These are phyloP conservation scores for Vaccinium corymbosum DNA, from an alignment of 148 eudicot species.

Conservation along the genomic window DNA sequence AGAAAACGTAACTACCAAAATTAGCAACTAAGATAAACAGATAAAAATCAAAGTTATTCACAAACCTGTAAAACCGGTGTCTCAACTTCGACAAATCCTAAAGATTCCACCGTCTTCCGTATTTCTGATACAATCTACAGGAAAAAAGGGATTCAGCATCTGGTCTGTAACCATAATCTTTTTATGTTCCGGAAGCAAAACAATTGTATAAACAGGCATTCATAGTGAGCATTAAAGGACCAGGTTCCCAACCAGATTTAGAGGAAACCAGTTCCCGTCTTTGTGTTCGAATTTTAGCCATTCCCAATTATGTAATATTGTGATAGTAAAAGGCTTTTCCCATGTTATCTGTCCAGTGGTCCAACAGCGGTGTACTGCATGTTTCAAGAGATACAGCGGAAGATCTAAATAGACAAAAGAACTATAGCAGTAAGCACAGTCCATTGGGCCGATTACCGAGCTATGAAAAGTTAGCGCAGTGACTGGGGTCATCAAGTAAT, in stretches of 20 bases:
- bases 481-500: neutral
- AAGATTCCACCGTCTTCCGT: slow-evolving; percentile 81
- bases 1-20: neutral
- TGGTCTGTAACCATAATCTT: neutral
- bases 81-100: slow-evolving; percentile 84
- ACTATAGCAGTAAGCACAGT: no score
- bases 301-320: no score
- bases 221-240: neutral
- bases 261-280: no score
- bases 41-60: slow-evolving; percentile 12
- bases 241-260: neutral
- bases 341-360: no score
- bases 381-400: no score
- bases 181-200: neutral
- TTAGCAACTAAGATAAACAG: neutral
- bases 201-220: neutral
- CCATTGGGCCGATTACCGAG: neutral
- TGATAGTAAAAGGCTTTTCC: no score
- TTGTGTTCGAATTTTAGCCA: no score
- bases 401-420: no score
- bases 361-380: no score
- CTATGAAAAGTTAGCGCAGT: neutral
- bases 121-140: slow-evolving; percentile 86
- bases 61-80: slow-evolving; percentile 96
- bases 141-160: slow-evolving; percentile 26